Conservation (phyloP, 345 rosid genomes). For the Camelina neglecta region DNA sequence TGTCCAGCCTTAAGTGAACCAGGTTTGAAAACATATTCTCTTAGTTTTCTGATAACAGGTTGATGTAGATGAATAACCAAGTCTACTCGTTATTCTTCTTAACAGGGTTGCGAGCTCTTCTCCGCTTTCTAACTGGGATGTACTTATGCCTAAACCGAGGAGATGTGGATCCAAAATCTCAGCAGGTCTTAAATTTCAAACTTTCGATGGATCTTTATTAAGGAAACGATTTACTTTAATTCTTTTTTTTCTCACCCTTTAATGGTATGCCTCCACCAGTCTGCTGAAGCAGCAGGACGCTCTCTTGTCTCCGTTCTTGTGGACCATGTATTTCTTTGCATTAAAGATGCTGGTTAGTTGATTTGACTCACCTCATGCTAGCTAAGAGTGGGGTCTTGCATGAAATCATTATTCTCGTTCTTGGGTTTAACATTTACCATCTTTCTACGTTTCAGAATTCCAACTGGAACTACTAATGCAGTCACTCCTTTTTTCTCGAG, state of each 20-base stretch:
- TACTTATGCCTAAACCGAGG: conserved; percentile 95
- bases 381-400: conserved; percentile 13
- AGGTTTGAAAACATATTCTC: conserved; percentile 52
- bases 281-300: conserved; percentile 90
- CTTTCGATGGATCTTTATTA: conserved; percentile 2
- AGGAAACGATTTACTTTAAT: conserved; percentile 1
- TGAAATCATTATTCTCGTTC: conserved; percentile 27
- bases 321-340: conserved; percentile 96
- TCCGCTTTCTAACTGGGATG: conserved; percentile 91
- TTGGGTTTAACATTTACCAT: conserved; percentile 24
- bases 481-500: conserved; percentile 94
- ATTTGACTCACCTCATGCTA: conserved; percentile 17
- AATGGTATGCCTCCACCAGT: conserved; percentile 55
- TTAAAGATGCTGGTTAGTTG: conserved; percentile 91
- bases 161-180: conserved; percentile 84
- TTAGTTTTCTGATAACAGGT: conserved; percentile 28
- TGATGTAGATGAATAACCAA: conserved; percentile 25
- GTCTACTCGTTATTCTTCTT: conserved; percentile 35
- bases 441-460: conserved; percentile 66
- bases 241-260: conserved; percentile 36
- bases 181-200: conserved; percentile 62
- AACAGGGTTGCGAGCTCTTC: conserved; percentile 95
- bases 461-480: conserved; percentile 97
- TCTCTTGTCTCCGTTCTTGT: conserved; percentile 88
- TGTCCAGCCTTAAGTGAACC: conserved; percentile 99